A percentile compares a stretch with the other conserved stretches of the same genome.
These are phyloP conservation scores for Urochloa ruziziensis DNA, from an alignment of 176 grass and related monocot species.

Conservation along the genomic window DNA sequence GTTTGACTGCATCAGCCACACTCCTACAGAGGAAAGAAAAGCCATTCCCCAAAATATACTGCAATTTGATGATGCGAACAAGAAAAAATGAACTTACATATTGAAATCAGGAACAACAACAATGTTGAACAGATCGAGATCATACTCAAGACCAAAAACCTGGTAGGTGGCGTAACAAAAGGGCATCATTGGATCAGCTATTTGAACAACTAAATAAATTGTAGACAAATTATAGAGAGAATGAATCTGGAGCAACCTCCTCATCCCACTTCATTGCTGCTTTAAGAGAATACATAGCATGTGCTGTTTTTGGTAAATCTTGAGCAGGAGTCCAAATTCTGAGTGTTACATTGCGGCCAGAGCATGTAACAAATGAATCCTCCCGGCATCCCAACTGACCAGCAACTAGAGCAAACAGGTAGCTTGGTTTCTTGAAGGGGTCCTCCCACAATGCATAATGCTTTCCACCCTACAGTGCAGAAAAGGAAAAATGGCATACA, in stretches of 20 bases:
- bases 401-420: conserved; percentile 97
- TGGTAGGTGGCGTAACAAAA: conserved; percentile 50
- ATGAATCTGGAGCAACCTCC: conserved; percentile 53
- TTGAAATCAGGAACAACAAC: conserved; percentile 99
- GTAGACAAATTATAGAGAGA: background rate
- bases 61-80: background rate
- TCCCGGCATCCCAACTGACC: conserved; percentile 87
- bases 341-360: conserved; percentile 77
- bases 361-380: conserved; percentile 84
- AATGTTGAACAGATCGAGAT: conserved; percentile 99
- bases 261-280: conserved; percentile 99
- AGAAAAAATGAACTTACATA: conserved; percentile 60
- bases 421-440: conserved; percentile 94
- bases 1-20: background rate
- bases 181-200: conserved; percentile 25
- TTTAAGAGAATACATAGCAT: conserved; percentile 99
- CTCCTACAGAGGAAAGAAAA: background rate
- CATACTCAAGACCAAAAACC: conserved; percentile 98
- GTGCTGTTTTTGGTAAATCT: conserved; percentile 91
- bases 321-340: conserved; percentile 91
- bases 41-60: background rate
- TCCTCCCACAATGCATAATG: conserved; percentile 94
- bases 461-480: conserved; percentile 61
- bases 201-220: conserved; percentile 9
- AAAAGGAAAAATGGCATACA: conserved; percentile 10